Base-by-base conservation (phyloP, 345 rosid species). In the Sisymbrium altissimum region DNA sequence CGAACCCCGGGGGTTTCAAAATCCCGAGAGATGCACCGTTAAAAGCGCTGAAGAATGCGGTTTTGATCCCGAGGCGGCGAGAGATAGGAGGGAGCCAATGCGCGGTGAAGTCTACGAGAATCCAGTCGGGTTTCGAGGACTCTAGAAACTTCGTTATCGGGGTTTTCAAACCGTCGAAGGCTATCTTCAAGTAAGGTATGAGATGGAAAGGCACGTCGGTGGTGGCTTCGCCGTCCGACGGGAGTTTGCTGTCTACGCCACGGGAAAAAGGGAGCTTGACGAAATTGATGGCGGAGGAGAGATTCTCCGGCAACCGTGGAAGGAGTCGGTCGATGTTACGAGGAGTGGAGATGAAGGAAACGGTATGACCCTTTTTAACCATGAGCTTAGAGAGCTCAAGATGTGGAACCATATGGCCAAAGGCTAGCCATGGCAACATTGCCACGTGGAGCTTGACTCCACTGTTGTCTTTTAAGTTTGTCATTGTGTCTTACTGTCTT, bases 51-150 rank as follows among this genome's bases (percentile, higher is more conserved):
- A 74, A 56, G 17, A 66, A 43, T 9, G 17, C 72, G 2, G 25
- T 32, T 27, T 56, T 52, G 58, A 66, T 55, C 14, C 66, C 40
- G 3, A 65, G 58, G 13, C 38, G 29, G 30, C 72, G 72, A 23
- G 82, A 75, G 9, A 72, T 18, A 0, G 78, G 55, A 21, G 85
- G 85, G 10, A 85, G 57, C 85, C 88, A 85, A 63, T 81, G 60
- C 44, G 86, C 29, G 12, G 76, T 58, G 44, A 81, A 65, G 66
- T 85, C 88, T 5, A 54, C 78, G 10, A 85, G 41, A 21, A 83
- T 13, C 86, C 85, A 85, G 9, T 83, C 86, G 1, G 83, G 82
- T 36, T 57, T 68, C 0, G 72, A 36, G 9, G 75, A 38, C 48
- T 59, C 61, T 1, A 85, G 83, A 35, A 85, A 70, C 9, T 35